Percentiles rank a stretch among this genome's conserved stretches.
These are phyloP conservation scores for Xylaria sp. DNA, from an alignment of 2,329 filamentous ascomycete species.

Conservation along the genomic window DNA sequence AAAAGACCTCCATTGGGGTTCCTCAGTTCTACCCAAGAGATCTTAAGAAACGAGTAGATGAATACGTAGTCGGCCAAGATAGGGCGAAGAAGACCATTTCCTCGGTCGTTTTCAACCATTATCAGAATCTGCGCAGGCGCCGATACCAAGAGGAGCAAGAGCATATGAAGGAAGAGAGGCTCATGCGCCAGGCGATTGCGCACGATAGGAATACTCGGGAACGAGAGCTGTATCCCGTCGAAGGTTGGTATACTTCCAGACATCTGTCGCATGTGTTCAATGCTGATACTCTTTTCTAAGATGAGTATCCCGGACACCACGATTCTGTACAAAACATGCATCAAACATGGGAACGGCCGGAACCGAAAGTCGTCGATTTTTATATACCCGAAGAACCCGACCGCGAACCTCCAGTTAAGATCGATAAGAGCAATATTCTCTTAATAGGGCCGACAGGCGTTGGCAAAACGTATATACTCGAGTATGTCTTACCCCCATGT, in stretches of 20 bases:
- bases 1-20: slow-evolving; percentile 60
- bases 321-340: slow-evolving; percentile 53
- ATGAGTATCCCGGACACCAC: slow-evolving; percentile 60
- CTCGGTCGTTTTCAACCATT: slow-evolving; percentile 95
- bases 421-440: slow-evolving; percentile 95
- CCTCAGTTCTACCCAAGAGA: slow-evolving; percentile 68
- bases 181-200: slow-evolving; percentile 72
- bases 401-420: slow-evolving; percentile 62
- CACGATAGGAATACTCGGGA: slow-evolving; percentile 67
- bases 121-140: slow-evolving; percentile 81
- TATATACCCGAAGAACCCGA: slow-evolving; percentile 55
- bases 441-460: slow-evolving; percentile 92
- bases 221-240: slow-evolving; percentile 71
- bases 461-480: slow-evolving; percentile 92
- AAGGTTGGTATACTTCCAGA: slow-evolving; percentile 62
- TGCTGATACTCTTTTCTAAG: slow-evolving; percentile 50
- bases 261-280: slow-evolving; percentile 33
- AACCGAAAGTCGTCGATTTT: slow-evolving; percentile 50
- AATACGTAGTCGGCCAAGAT: slow-evolving; percentile 96
- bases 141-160: slow-evolving; percentile 77
- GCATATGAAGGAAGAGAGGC: slow-evolving; percentile 63
- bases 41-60: slow-evolving; percentile 89
- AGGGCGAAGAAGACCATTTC: slow-evolving; percentile 93
- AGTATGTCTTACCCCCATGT: slow-evolving; percentile 50
- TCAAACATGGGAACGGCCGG: slow-evolving; percentile 42